phyloP scores from a whole-genome alignment of 106 monocot genomes.

The Amphibolis antarctica region DNA sequence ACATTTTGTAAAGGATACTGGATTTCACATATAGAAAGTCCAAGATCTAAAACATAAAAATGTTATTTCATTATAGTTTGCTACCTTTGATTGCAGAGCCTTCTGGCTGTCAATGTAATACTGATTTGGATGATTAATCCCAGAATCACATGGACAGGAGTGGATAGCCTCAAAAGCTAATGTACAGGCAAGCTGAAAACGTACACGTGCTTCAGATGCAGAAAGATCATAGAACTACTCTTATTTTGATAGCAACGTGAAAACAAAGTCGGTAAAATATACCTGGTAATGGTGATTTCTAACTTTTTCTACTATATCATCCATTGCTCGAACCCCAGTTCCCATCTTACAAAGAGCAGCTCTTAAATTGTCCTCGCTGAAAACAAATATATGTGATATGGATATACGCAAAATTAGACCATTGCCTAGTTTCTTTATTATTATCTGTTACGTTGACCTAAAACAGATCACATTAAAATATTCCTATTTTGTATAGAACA shows the following conservation, averaged over 20 bases:
- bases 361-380: constrained; percentile 73
- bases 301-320: constrained; percentile 87
- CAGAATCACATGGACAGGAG: constrained; percentile 18
- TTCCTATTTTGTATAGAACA: background rate
- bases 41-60: no score
- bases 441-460: background rate
- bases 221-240: background rate
- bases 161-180: constrained; percentile 82
- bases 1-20: no score
- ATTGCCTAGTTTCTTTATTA: background rate
- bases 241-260: background rate
- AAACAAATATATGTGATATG: background rate
- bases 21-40: no score
- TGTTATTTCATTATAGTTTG: no score
- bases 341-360: constrained; percentile 88
- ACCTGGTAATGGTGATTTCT: constrained; percentile 81
- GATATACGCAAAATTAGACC: background rate
- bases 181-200: constrained; percentile 71
- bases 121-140: constrained; percentile 23
- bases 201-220: background rate
- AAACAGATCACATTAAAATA: background rate
- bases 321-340: constrained; percentile 43
- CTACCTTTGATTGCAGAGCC: constrained; percentile 3
- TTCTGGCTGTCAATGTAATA: background rate
- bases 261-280: constrained; percentile 1